Evolutionary conservation across 1,139 yeast species (phyloP), one percentile per base, ranked within the genome.

Genomic region (Yamadazyma jaroonii): DNA sequence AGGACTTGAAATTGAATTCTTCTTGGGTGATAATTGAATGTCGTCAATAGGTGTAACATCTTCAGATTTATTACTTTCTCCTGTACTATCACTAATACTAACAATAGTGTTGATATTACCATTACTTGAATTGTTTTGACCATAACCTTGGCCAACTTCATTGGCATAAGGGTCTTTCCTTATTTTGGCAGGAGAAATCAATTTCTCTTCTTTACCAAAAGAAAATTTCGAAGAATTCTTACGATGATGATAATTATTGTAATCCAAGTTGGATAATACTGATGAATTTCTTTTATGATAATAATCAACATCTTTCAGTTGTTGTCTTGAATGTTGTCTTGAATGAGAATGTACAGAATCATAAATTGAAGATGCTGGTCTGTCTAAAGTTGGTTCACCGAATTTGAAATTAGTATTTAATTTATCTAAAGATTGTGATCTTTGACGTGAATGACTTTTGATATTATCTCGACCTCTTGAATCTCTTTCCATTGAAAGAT

Each of bases 291-390:
- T 51, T 43, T 57, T 59, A 46, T 67, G 66, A 31, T 47, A 46
- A 28, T 38, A 44, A 34, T 42, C 42, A 10, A 30, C 13, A 5
- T 63, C 51, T 7, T 59, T 62, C 44, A 72, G 54, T 30, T 61
- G 52, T 41, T 67, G 69, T 32, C 45, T 50, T 3, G 67, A 61
- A 2, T 46, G 47, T 15, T 27, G 29, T 12, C 29, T 13, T 34
- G 59, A 57, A 37, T 69, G 46, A 36, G 54, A 56, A 40, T 63
- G 64, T 40, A 62, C 50, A 6, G 66, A 56, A 28, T 70, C 75
- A 47, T 72, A 72, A 6, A 72, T 54, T 0, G 76, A 70, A 2
- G 77, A 71, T 2, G 74, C 54, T 1, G 76, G 77, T 38, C 77
- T 61, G 27, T 47, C 41, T 11, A 17, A 10, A 15, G 10, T 20